A percentile compares a stretch with the other conserved stretches of the same genome.
Evolutionary conservation across 345 rosid species (phyloP).

Genomic region (Ailanthus altissimus): DNA sequence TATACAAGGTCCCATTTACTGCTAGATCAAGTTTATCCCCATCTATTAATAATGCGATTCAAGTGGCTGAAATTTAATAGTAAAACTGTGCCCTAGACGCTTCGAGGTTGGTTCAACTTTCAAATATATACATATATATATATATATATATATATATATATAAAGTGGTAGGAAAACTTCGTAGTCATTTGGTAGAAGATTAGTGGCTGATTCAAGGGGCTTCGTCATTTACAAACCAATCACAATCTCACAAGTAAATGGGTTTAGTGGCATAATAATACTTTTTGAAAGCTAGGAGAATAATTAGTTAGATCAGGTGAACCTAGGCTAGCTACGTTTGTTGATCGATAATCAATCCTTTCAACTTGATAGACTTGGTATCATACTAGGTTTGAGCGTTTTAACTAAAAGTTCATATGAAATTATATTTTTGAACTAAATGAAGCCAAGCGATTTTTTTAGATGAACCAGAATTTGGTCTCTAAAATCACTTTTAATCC

Average conservation of each 20-base stretch:
- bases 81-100: background rate
- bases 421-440: too few species aligned
- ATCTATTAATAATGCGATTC: background rate
- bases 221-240: background rate
- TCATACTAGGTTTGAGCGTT: too few species aligned
- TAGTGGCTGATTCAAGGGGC: background rate
- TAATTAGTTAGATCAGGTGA: too few species aligned
- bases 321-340: too few species aligned
- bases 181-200: background rate
- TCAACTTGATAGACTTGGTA: too few species aligned
- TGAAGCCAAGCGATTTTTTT: too few species aligned
- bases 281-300: too few species aligned
- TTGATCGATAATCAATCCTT: too few species aligned
- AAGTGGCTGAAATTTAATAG: background rate
- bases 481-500: background rate
- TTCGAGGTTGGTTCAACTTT: background rate
- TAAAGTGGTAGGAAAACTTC: slow-evolving; percentile 15
- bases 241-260: background rate
- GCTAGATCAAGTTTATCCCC: background rate
- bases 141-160: too few species aligned
- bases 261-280: too few species aligned
- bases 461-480: background rate
- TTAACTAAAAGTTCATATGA: too few species aligned
- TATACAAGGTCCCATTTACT: background rate
- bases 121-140: too few species aligned